Evolutionary conservation across 208 protist genomes (phyloP), one percentile per base, ranked within the genome.

Genomic region (Vickermania ingenoplastis): DNA sequence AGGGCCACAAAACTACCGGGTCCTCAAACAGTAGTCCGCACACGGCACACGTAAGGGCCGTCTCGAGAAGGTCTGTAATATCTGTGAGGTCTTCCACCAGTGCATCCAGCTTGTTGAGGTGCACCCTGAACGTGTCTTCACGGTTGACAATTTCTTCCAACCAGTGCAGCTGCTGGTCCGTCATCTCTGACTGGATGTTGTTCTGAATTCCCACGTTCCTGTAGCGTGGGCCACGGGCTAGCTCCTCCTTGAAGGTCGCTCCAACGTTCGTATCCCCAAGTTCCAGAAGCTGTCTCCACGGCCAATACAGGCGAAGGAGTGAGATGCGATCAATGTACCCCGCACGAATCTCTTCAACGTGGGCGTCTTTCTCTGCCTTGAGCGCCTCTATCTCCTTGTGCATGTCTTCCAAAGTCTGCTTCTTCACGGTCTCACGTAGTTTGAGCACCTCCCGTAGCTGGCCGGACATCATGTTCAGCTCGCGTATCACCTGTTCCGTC

Each of bases 1-100:
- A 94, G 14, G 87, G 83, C 87, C 87, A 94, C 65, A 91, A 83
- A 21, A 91, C 24, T 22, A 94, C 87, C 0, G 87, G 87, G 25
- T 88, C 72, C 41, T 94, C 87, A 71, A 78, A 94, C 13, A 91
- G 67, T 59, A 94, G 30, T 3, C 68, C 72, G 56, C 87, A 94
- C 14, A 94, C 81, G 49, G 58, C 58, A 70, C 87, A 94, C 30
- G 75, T 89, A 52, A 94, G 61, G 5, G 77, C 69, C 25, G 76
- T 73, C 65, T 94, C 83, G 2, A 94, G 59, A 7, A 87, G 72
- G 28, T 90, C 81, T 53, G 83, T 91, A 62, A 94, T 79, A 62
- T 94, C 87, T 30, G 77, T 79, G 4, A 94, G 58, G 57, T 91
- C 81, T 67, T 91, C 83, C 0, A 94, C 75, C 61, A 94, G 71